Base-by-base conservation (phyloP, 768 basidiomycete genomes). In the Boletus subparvulus region DNA sequence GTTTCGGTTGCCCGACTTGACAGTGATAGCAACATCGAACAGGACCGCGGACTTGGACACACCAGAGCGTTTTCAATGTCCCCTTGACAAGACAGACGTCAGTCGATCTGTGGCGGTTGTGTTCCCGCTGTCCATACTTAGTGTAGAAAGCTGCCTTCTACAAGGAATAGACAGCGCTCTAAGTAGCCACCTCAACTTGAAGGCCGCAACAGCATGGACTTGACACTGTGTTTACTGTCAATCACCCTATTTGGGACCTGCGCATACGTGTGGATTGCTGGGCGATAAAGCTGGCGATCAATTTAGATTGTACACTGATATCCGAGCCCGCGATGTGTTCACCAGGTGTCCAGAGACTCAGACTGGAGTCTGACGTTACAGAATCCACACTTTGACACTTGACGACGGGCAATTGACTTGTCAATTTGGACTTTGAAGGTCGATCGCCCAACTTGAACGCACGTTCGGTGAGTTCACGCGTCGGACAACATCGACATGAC, bases 1-100 rank as follows among this genome's bases (percentile, higher is more conserved):
- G 45, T 7, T 21, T 46, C 17, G 43, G 37, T 35, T 4, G 24
- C 46, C 50, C 39, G 36, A 24, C 8, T 11, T 51, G 57, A 30
- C 58, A 50, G 32, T 49, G 13, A 32, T 37, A 16, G 44, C 43
- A 33, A 33, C 21, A 30, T 52, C 13, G 41, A 37, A 35, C 9
- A 3, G 52, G 32, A 24, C 26, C 36, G 21, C 28, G 39, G 45
- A 56, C 33, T 24, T 35, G 42, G 33, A 21, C 7, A 8, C 39
- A 33, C 28, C 28, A 41, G 13, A n/a, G 11, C 19, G 11, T 30
- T 45, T 51, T 28, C 36, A 11, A 33, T 44, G 6, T 37, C 41
- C 17, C 39, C 9, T 19, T 37, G 58, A 61, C 58, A 48, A 51
- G 61, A 55, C 61, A 48, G 40, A 21, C 16, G 46, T 37, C 52